Percentiles rank a stretch among this genome's conserved stretches.
These are phyloP conservation scores for Scheffersomyces amazonensis DNA, from an alignment of 805 yeast species.

Conservation along the genomic window DNA sequence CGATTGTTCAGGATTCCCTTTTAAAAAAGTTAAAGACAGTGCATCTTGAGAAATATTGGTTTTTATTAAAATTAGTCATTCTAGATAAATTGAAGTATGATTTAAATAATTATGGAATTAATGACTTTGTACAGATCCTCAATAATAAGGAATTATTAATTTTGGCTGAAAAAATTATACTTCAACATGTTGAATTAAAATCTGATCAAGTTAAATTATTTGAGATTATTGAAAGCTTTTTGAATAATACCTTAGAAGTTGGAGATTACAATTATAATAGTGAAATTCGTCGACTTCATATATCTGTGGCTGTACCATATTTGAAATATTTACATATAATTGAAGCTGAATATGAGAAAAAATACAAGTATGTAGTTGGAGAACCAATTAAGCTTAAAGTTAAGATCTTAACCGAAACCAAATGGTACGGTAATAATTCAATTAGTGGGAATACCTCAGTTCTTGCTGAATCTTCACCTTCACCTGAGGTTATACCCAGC, in stretches of 20 bases:
- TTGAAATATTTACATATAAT: conserved; percentile 60
- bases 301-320: conserved; percentile 62
- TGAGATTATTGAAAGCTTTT: conserved; percentile 1
- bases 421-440: conserved; percentile 33
- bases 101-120: conserved; percentile 27
- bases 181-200: conserved; percentile 6
- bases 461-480: conserved; percentile 24
- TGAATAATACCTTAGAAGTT: background rate
- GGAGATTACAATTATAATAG: background rate
- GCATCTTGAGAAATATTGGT: conserved; percentile 16
- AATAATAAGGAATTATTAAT: conserved; percentile 16
- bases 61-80: conserved; percentile 17
- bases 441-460: conserved; percentile 7
- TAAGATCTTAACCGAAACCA: conserved; percentile 39
- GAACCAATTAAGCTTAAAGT: conserved; percentile 52
- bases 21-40: background rate
- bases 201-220: conserved; percentile 9
- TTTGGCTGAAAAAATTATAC: conserved; percentile 11
- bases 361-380: conserved; percentile 55
- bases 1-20: background rate
- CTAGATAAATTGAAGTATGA: conserved; percentile 21
- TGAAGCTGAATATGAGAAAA: conserved; percentile 39
- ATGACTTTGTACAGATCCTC: conserved; percentile 12
- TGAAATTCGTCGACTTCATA: conserved; percentile 25
- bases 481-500: conserved; percentile 1